phyloP scores from a whole-genome alignment of 2,329 filamentous ascomycete species.

The Monosporascus ibericus region DNA sequence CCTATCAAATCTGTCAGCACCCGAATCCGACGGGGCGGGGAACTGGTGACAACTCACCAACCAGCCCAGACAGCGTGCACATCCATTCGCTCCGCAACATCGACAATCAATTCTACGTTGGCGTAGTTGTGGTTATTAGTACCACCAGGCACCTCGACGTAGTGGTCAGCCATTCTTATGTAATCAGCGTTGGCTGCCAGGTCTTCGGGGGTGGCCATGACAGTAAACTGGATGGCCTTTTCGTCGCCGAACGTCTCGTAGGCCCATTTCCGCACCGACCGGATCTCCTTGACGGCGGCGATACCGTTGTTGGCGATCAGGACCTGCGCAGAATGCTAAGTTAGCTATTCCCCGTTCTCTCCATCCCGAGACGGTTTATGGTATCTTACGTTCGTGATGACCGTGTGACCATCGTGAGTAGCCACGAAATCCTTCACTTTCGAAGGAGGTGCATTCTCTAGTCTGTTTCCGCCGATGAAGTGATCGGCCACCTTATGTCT shows the following conservation, averaged over 20 bases:
- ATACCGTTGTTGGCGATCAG: slow-evolving; percentile 99
- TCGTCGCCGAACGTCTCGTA: slow-evolving; percentile 99
- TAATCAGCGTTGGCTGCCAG: slow-evolving; percentile 96
- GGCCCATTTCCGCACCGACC: slow-evolving; percentile 99
- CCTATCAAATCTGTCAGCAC: slow-evolving; percentile 40
- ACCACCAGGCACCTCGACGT: slow-evolving; percentile 96
- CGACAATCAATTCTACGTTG: slow-evolving; percentile 98
- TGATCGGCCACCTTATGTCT: slow-evolving; percentile 81
- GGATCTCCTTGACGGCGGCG: slow-evolving; percentile 97
- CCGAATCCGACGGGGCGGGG: background rate
- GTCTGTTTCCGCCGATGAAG: slow-evolving; percentile 91
- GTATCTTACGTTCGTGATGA: slow-evolving; percentile 85
- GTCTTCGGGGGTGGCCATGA: slow-evolving; percentile 99
- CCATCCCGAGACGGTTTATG: background rate
- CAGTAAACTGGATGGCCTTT: slow-evolving; percentile 96
- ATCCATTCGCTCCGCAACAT: slow-evolving; percentile 96
- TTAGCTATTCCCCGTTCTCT: slow-evolving; percentile 2
- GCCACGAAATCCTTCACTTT: slow-evolving; percentile 96
- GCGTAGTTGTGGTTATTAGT: slow-evolving; percentile 99
- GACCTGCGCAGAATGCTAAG: slow-evolving; percentile 50
- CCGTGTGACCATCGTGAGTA: slow-evolving; percentile 84
- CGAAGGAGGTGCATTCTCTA: slow-evolving; percentile 74
- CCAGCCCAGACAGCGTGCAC: slow-evolving; percentile 99
- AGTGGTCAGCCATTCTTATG: slow-evolving; percentile 99
- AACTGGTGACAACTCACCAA: slow-evolving; percentile 58